Evolutionary conservation across 495 filamentous ascomycete species (phyloP).

Genomic region (Penicillium salamii): DNA sequence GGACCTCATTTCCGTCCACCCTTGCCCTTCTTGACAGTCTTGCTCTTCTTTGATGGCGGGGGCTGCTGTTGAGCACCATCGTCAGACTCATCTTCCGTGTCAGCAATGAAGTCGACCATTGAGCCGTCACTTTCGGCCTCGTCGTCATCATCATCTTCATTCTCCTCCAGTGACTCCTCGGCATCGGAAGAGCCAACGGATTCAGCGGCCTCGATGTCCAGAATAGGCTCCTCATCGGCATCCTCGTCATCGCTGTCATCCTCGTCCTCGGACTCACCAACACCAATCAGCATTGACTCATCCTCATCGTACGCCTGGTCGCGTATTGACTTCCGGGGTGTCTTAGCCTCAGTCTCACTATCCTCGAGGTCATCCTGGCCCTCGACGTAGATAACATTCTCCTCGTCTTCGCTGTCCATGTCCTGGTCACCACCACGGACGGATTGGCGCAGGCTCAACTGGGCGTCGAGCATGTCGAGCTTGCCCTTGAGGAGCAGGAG

Average conservation of each 20-base stretch:
- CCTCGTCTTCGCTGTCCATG: slow-evolving; percentile 65
- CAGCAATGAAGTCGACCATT: slow-evolving; percentile 46
- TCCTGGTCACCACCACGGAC: slow-evolving; percentile 48
- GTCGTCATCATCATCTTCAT: slow-evolving; percentile 43
- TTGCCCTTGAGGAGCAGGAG: slow-evolving; percentile 88
- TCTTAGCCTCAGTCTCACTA: slow-evolving; percentile 35
- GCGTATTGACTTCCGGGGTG: slow-evolving; percentile 40
- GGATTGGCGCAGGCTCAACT: slow-evolving; percentile 72
- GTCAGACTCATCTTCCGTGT: slow-evolving; percentile 43
- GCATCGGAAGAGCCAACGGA: slow-evolving; percentile 47
- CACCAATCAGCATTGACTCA: slow-evolving; percentile 45
- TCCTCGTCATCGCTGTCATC: slow-evolving; percentile 41
- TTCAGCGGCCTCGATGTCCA: slow-evolving; percentile 47
- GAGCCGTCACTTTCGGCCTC: slow-evolving; percentile 43
- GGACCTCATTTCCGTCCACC: slow-evolving; percentile 28
- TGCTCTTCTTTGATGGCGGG: slow-evolving; percentile 40
- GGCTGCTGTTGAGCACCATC: slow-evolving; percentile 30
- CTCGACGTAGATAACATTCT: slow-evolving; percentile 83
- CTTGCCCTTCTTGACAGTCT: slow-evolving; percentile 34
- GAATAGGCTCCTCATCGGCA: slow-evolving; percentile 33
- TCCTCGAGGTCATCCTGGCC: slow-evolving; percentile 59
- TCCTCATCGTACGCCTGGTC: slow-evolving; percentile 41
- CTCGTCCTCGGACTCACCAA: slow-evolving; percentile 41
- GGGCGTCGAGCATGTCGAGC: slow-evolving; percentile 84
- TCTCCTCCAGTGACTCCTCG: slow-evolving; percentile 43